Evolutionary conservation across 2,329 filamentous ascomycete species (phyloP).

Genomic region (Nemania abortiva): DNA sequence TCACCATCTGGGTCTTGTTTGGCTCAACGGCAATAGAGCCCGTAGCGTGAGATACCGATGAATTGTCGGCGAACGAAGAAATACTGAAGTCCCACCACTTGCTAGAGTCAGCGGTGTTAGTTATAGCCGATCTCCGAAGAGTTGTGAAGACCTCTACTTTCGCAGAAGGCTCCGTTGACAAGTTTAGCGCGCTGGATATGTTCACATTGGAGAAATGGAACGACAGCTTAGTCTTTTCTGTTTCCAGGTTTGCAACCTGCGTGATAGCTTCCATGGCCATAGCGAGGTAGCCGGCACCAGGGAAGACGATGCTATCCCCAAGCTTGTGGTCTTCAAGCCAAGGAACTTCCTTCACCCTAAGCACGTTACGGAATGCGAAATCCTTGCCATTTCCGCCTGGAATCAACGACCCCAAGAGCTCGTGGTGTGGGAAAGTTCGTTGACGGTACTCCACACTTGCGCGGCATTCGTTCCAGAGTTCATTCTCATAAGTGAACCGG

Average conservation of each 20-base stretch:
- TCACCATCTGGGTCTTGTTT: background rate
- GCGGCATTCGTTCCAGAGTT: conserved; percentile 29
- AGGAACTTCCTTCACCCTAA: conserved; percentile 15
- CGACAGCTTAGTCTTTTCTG: background rate
- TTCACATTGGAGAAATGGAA: conserved; percentile 32
- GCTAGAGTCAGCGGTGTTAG: conserved; percentile 4
- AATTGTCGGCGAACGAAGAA: background rate
- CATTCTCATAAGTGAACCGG: conserved; percentile 27
- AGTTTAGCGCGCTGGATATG: conserved; percentile 33
- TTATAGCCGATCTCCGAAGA: conserved; percentile 14
- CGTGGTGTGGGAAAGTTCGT: conserved; percentile 20
- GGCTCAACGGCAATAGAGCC: conserved; percentile 21
- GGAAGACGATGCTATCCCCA: background rate
- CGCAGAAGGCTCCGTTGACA: conserved; percentile 5
- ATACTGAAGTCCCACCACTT: conserved; percentile 10
- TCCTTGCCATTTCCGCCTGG: background rate
- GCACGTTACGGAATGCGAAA: conserved; percentile 31
- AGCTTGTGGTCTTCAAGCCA: conserved; percentile 38
- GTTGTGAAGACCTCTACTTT: conserved; percentile 24
- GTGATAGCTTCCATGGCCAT: conserved; percentile 1
- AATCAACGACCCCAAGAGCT: conserved; percentile 29
- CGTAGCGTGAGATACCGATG: conserved; percentile 18
- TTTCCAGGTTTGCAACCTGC: background rate
- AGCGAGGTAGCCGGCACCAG: background rate
- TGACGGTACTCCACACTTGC: conserved; percentile 26